Conservation (phyloP, 495 filamentous ascomycete species). For the Echria macrotheca region DNA sequence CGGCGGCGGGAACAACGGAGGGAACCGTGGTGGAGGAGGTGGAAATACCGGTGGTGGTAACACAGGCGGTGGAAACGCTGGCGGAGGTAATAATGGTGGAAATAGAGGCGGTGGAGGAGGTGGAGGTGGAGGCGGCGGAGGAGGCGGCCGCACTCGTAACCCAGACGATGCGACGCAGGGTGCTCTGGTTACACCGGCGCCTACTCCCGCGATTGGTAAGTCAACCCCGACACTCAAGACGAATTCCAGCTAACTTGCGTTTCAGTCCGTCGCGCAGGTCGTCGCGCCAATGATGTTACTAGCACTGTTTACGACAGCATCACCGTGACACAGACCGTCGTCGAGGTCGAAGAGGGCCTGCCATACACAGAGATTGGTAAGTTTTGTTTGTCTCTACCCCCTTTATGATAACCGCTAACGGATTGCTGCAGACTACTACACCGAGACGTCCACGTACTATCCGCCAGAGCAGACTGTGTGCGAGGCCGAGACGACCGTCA, state of each 20-base stretch:
- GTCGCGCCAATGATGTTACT: conserved; percentile 14
- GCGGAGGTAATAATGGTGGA: neutral
- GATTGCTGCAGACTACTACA: conserved; percentile 14
- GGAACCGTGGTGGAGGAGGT: neutral
- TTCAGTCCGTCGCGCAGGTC: conserved; percentile 7
- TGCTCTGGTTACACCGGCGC: neutral
- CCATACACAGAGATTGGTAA: conserved; percentile 20
- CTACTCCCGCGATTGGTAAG: conserved; percentile 4
- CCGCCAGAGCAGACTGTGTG: conserved; percentile 24
- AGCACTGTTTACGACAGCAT: conserved; percentile 22
- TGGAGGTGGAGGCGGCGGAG: neutral
- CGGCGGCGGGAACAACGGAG: neutral
- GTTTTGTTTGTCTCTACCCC: neutral
- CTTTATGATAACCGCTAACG: neutral
- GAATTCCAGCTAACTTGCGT: neutral
- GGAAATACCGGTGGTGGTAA: neutral
- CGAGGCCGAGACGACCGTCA: conserved; percentile 21
- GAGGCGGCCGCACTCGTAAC: neutral
- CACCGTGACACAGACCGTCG: conserved; percentile 19
- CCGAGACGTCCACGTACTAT: conserved; percentile 17
- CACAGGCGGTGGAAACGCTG: neutral
- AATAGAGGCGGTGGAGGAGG: neutral
- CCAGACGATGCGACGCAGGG: neutral
- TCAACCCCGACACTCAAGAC: neutral
- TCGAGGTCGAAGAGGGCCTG: conserved; percentile 12